Conservation (phyloP, 2,329 filamentous ascomycete genomes). For the Botryotinia globosa region DNA sequence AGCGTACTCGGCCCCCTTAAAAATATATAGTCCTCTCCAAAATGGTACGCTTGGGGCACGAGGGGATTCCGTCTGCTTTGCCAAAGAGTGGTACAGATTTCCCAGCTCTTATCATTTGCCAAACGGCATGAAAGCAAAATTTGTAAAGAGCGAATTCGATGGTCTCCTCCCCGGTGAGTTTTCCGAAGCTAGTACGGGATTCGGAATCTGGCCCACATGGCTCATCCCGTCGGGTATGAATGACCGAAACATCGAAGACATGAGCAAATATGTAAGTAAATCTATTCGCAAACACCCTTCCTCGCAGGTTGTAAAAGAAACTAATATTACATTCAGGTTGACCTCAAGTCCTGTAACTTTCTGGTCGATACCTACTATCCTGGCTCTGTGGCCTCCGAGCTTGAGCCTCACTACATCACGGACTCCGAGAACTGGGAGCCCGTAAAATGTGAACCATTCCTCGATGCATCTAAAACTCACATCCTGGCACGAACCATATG, state of each 20-base stretch:
- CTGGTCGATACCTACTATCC: constrained; percentile 85
- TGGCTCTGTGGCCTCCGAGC: constrained; percentile 52
- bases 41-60: constrained; percentile 50
- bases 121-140: constrained; percentile 78
- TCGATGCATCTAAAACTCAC: constrained; percentile 74
- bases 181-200: constrained; percentile 65
- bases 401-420: constrained; percentile 77
- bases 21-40: constrained; percentile 65
- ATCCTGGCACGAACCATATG: constrained; percentile 75
- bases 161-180: constrained; percentile 91
- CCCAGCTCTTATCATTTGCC: constrained; percentile 91
- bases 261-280: constrained; percentile 72
- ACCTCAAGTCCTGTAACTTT: constrained; percentile 73
- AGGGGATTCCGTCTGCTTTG: constrained; percentile 78
- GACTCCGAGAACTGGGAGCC: constrained; percentile 75
- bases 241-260: constrained; percentile 82
- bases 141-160: constrained; percentile 84
- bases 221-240: constrained; percentile 82
- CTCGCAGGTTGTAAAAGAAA: too few relatives aligned
- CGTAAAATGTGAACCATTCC: constrained; percentile 71
- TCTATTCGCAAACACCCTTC: neutral
- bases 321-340: constrained; percentile 45
- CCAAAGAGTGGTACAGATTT: constrained; percentile 98
- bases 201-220: constrained; percentile 75
- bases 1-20: constrained; percentile 78